Conservation (phyloP, 2,329 filamentous ascomycete species). For the Cladosporium sp. region DNA sequence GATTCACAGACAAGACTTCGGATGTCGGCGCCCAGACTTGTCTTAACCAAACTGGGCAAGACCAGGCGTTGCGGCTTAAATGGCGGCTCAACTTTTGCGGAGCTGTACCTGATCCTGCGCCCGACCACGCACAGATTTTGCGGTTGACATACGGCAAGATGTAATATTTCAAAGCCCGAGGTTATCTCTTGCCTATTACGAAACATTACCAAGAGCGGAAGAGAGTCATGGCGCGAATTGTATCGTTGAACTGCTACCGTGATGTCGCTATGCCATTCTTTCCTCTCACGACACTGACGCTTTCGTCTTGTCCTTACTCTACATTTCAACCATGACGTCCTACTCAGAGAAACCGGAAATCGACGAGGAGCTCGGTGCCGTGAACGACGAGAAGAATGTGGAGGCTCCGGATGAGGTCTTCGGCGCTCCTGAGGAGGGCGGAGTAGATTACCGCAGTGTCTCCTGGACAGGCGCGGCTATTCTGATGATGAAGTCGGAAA, state of each 20-base stretch:
- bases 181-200: neutral
- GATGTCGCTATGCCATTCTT: neutral
- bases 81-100: neutral
- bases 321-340: neutral
- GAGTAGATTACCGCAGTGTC: conserved; percentile 25
- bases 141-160: neutral
- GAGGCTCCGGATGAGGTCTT: conserved; percentile 21
- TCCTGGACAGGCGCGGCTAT: conserved; percentile 40
- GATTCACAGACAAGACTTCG: neutral
- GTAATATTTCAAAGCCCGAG: neutral
- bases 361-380: conserved; percentile 9
- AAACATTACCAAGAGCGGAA: neutral
- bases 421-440: conserved; percentile 16
- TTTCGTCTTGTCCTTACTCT: neutral
- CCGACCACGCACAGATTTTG: neutral
- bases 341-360: conserved; percentile 3
- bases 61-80: neutral
- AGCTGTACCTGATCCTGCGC: neutral
- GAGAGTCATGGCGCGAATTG: neutral
- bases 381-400: conserved; percentile 5
- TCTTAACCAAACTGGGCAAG: neutral
- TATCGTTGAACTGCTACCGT: neutral
- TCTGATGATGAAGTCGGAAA: conserved; percentile 46
- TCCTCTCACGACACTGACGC: neutral
- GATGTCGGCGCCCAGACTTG: neutral